Base-by-base conservation (phyloP, 768 basidiomycete species). In the Lyophyllum decastes region DNA sequence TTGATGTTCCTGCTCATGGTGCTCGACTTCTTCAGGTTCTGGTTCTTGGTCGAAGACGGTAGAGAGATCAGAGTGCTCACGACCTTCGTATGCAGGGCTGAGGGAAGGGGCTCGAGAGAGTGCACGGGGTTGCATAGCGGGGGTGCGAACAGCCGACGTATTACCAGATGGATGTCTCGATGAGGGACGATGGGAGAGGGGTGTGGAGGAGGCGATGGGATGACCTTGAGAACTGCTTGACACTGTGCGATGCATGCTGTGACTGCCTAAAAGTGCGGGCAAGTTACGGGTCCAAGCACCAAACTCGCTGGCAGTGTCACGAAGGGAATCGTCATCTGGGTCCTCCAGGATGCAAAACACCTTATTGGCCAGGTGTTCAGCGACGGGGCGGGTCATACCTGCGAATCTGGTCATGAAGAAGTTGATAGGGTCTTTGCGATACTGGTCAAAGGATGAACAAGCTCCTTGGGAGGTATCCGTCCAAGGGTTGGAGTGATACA, bases 401-500 rank as follows among this genome's bases (percentile, higher is more conserved):
- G 89, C 80, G 76, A 98, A 98, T 55, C 95, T 87, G 57, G 84
- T 79, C 78, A 95, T 84, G 74, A 99, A 90, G 75, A 98, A 99
- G 40, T 80, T 79, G 74, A 89, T 80, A 27, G 93, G 93, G 60
- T 91, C 83, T 57, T 81, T 81, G 63, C 86, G 86, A 77, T 88
- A 98, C 22, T 84, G 78, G 63, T 85, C 83, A 72, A 98, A 99
- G 46, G 93, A 92, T 34, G 83, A 75, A 71, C 90, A 90, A 61
- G 83, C 84, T 64, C 88, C 91, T 61, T 88, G 82, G 30, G 88
- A 83, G 1, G 96, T 96, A 70, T 98, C 96, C 45, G 92, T 92
- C 97, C 97, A 99, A 25, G 96, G 96, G 73, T 98, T 98, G 76
- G 83, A 92, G 74, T 99, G 97, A 76, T 98, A 99, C 70, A 98